Evolutionary conservation across 1,284 basidiomycete genomes (phyloP).

Genomic region (Marasmius tenuissimus): DNA sequence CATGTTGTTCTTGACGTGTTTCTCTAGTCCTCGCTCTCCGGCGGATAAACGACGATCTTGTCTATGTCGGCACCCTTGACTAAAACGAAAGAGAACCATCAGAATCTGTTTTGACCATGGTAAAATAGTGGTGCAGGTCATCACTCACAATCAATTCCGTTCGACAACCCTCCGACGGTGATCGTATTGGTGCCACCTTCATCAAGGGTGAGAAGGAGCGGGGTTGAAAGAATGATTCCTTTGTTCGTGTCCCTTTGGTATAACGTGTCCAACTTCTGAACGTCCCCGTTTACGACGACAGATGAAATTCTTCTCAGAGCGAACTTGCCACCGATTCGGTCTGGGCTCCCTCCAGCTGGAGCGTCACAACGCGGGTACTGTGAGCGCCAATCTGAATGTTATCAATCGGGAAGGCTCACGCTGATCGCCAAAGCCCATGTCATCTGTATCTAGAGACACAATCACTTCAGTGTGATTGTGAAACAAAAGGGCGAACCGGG

Average conservation of each 20-base stretch:
- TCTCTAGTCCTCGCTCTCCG: background rate
- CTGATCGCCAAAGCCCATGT: slow-evolving; percentile 2
- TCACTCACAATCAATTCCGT: slow-evolving; percentile 1
- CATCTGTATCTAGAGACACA: background rate
- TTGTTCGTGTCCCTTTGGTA: slow-evolving; percentile 2
- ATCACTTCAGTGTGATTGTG: background rate
- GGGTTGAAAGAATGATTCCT: slow-evolving; percentile 1
- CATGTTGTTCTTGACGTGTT: no score
- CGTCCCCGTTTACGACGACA: background rate
- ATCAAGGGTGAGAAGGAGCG: slow-evolving; percentile 1
- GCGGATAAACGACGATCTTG: slow-evolving; percentile 6
- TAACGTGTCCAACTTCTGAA: background rate
- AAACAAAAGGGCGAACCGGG: background rate
- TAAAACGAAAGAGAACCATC: background rate
- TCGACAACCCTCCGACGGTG: slow-evolving; percentile 1
- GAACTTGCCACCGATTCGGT: background rate
- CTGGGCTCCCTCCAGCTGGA: background rate
- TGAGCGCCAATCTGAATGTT: background rate
- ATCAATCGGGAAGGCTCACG: background rate
- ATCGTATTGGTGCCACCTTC: slow-evolving; percentile 2
- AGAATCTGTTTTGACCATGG: background rate
- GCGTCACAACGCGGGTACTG: background rate
- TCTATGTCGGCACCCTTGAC: slow-evolving; percentile 4
- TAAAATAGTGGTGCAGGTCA: no score
- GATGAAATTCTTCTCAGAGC: slow-evolving; percentile 1